Base-by-base conservation (phyloP, 2,329 filamentous ascomycete genomes). In the Didymella sp. region DNA sequence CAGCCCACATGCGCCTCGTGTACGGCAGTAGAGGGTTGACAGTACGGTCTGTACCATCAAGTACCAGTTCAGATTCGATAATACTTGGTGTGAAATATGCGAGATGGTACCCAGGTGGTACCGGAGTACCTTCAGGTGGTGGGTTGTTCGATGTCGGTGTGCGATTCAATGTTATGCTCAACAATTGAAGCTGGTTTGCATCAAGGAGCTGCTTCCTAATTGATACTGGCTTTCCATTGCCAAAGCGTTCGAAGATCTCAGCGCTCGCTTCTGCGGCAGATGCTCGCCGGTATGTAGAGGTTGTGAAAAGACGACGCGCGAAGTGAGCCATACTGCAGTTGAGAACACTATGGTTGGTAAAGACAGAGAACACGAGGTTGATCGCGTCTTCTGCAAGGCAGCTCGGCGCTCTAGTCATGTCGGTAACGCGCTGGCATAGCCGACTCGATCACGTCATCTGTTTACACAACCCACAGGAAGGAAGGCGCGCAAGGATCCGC, bases 1-100 rank as follows among this genome's bases (percentile, higher is more conserved):
- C 92, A n/a, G 91, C 92, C 95, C 95, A 99, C 80, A 99, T 87
- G 17, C 95, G 86, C 24, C 90, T 84, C 38, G 83, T 84, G 69
- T 89, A 96, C 1, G 87, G 87, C 1, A 73, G 71, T 0, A 89
- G 89, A 0, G 94, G 94, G 21, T 83, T 88, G 71, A 96, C 91
- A 46, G 88, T 83, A 2, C 85, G 82, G 73, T 98, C 94, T 0
- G 93, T 96, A 54, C 94, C 94, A 77, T 98, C 95, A 1, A 85
- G 80, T 13, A 91, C 83, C 35, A 98, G 84, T 35, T 81, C 72
- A 5, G 83, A 85, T 31, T 86, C 80, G 1, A 85, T 79, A 21
- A 89, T 82, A 62, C 88, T 85, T 13, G 91, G 86, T 46, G 92
- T 92, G 77, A 96, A 97, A 79, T 96, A 96, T 60, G 94, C 87